Evolutionary conservation across 176 grass and related monocot species (phyloP).

Genomic region (Hordeum marinum): DNA sequence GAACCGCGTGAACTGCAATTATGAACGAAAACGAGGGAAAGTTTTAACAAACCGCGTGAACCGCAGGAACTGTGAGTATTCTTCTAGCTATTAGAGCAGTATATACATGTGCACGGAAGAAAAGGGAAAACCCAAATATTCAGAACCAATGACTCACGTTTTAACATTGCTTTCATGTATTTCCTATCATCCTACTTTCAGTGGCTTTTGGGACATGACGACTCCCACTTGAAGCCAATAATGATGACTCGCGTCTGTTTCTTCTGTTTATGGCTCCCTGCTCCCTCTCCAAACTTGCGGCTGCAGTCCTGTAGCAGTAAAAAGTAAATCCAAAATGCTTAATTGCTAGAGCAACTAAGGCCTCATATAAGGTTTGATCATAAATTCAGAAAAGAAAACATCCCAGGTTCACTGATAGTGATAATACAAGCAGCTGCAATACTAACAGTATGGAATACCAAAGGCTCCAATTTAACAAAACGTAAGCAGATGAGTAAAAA

Average conservation of each 20-base stretch:
- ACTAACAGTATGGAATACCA: too few species aligned
- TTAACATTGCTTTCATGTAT: neutral
- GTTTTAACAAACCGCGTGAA: accelerated
- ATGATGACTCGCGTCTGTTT: neutral
- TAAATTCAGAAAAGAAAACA: neutral
- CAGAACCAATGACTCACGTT: neutral
- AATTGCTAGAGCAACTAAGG: neutral
- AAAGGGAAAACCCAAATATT: neutral
- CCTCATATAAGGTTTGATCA: neutral
- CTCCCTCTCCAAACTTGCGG: neutral
- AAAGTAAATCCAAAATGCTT: neutral
- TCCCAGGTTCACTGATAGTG: too few species aligned
- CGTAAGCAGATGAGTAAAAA: too few species aligned
- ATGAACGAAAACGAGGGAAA: conserved; percentile 1
- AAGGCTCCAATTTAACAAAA: too few species aligned
- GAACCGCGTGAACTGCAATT: neutral
- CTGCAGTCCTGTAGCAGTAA: conserved; percentile 1
- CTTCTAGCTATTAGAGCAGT: neutral
- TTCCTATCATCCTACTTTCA: neutral
- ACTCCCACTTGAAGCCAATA: neutral
- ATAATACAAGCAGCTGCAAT: too few species aligned
- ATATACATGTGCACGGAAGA: neutral
- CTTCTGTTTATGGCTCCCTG: neutral
- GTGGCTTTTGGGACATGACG: neutral
- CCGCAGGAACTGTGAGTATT: neutral